Base-by-base conservation (phyloP, 2,329 filamentous ascomycete species). In the Monilinia aucupariae region DNA sequence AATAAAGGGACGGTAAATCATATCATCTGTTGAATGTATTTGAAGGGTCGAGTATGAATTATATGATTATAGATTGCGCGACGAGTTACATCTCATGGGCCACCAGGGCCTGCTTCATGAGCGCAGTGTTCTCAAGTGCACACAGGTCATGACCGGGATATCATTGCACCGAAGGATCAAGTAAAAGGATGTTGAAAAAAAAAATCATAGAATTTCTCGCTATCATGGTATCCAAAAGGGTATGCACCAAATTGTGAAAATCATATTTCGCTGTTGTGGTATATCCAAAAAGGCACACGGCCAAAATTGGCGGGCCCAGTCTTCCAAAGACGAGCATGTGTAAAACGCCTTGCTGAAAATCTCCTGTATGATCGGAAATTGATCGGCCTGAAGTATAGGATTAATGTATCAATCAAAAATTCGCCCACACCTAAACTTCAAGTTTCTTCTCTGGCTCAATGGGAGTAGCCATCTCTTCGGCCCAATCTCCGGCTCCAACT, bases 401-500 rank as follows among this genome's bases (percentile, higher is more conserved):
- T 27, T 10, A 17, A 17, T 8, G n/a, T 27, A 50, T n/a, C n/a
- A 39, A 39, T 25, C 32, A 1, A 27, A 30, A 37, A 27, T 51
- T 39, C 15, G 17, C 22, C 27, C 25, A 3, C n/a, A 50, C 9
- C 22, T 49, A 62, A 56, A 58, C 25, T 27, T 45, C 30, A 25
- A 47, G 3, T 25, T 55, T 41, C 34, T 68, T 69, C 65, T 70
- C 69, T 37, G 69, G 67, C 32, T 71, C 70, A 22, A 69, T 61
- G 8, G 69, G 68, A 1, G 68, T 70, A 49, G 69, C 69, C 70
- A 72, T 72, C 52, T 73, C 71, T 56, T 72, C 71, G 2, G 71
- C 71, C 70, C 70, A 72, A 45, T 71, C 68, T 12, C 64, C 66
- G 13, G 64, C 62, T n/a, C 65, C 63, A 34, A 25, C 64, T 61